These are phyloP conservation scores for Calvatia gigantea DNA, from an alignment of 768 basidiomycete species.

Conservation along the genomic window DNA sequence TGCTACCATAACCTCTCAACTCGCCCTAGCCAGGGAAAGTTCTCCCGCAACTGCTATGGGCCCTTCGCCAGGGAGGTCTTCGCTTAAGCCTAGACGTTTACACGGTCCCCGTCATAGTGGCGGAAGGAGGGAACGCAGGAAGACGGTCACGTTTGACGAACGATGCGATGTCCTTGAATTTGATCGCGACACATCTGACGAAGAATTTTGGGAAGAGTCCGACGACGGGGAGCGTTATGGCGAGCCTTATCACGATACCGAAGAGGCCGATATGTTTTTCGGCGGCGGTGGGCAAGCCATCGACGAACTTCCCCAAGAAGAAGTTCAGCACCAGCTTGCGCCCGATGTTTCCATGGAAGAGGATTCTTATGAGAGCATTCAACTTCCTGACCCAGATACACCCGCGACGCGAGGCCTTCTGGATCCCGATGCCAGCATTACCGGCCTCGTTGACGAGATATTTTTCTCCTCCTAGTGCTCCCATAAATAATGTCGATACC, in stretches of 20 bases:
- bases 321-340: background rate
- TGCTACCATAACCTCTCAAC: background rate
- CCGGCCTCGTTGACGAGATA: conserved; percentile 71
- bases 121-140: conserved; percentile 53
- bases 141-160: conserved; percentile 79
- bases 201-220: conserved; percentile 24
- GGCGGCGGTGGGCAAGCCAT: background rate
- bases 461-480: conserved; percentile 42
- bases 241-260: conserved; percentile 17
- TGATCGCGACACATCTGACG: conserved; percentile 45
- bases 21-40: conserved; percentile 16
- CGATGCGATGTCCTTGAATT: conserved; percentile 82
- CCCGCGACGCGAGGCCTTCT: conserved; percentile 34
- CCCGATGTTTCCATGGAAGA: conserved; percentile 11
- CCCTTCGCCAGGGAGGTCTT: conserved; percentile 59
- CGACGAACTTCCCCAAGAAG: background rate
- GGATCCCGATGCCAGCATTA: conserved; percentile 58
- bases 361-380: conserved; percentile 41
- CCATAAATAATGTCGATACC: conserved; percentile 12
- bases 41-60: conserved; percentile 26
- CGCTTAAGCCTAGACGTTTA: conserved; percentile 67
- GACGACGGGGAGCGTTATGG: conserved; percentile 26
- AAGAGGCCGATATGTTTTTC: conserved; percentile 20
- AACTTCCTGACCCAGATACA: conserved; percentile 37
- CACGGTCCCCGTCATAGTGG: conserved; percentile 70